These are phyloP conservation scores for Pestalotiopsis sp. DNA, from an alignment of 2,329 filamentous ascomycete genomes.

Conservation along the genomic window DNA sequence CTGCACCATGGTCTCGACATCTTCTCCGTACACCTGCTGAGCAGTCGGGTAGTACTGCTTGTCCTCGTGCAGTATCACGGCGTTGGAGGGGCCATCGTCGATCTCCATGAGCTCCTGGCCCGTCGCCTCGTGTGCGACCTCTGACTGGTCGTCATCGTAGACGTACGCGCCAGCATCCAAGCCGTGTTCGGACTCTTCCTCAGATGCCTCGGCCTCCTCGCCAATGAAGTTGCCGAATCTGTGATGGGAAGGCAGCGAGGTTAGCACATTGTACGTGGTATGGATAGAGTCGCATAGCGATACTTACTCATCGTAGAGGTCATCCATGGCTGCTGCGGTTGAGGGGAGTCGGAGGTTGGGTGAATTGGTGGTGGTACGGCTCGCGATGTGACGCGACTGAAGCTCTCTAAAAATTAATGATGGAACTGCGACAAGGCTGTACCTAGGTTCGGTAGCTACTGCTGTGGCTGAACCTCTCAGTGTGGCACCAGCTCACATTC, in stretches of 20 bases:
- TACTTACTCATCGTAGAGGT: constrained; percentile 90
- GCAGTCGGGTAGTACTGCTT: constrained; percentile 99
- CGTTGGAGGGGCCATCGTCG: constrained; percentile 91
- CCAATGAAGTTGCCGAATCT: constrained; percentile 99
- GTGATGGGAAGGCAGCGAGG: constrained; percentile 19
- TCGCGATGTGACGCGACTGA: background rate
- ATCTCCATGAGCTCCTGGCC: constrained; percentile 93
- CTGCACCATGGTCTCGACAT: constrained; percentile 94
- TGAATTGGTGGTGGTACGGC: constrained; percentile 21
- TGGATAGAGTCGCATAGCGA: background rate
- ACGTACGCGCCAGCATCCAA: constrained; percentile 76
- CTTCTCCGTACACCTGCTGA: constrained; percentile 89
- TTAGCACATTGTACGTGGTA: background rate
- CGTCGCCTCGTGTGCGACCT: constrained; percentile 63
- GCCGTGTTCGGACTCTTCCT: constrained; percentile 81
- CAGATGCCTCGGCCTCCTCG: constrained; percentile 81
- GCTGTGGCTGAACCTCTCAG: background rate
- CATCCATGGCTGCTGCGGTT: constrained; percentile 68
- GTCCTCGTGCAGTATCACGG: constrained; percentile 97
- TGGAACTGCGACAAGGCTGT: constrained; percentile 13
- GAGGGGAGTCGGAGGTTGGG: constrained; percentile 10
- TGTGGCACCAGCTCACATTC: background rate
- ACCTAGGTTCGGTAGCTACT: background rate
- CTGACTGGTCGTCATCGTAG: constrained; percentile 76
- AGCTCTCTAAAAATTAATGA: constrained; percentile 6